Evolutionary conservation across 805 yeast genomes (phyloP), one percentile per base, ranked within the genome.

Genomic region (Myxozyma geophila): DNA sequence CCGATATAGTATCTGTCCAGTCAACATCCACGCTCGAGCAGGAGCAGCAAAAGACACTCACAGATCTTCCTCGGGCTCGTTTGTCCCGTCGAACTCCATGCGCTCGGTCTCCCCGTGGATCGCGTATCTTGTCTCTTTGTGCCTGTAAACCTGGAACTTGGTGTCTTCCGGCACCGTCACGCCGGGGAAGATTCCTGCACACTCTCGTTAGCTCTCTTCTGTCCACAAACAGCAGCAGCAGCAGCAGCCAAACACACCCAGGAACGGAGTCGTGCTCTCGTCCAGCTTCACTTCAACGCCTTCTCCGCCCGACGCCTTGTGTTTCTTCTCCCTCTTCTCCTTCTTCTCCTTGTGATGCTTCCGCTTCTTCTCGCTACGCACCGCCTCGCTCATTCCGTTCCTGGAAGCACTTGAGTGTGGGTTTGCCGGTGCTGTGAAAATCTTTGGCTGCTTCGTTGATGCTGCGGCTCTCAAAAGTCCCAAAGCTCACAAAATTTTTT

Each of bases 91-190:
- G 74, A 89, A 93, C 69, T 86, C 92, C 62, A 92, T 78, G 33
- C 83, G 82, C 5, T 83, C 85, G 68, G 83, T 86, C 73, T 91
- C 95, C 33, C 97, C 98, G 72, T 90, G 96, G 51, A 91, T 73
- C 17, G 86, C 73, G 62, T 80, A 80, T n/a, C 79, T 78, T 12
- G 69, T 63, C 23, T 73, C 70, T 60, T 73, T 74, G 40, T 83
- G 81, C 70, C 82, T 80, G 76, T 83, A 90, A 43, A 90, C 76
- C 50, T 87, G 85, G 70, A 92, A 89, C 40, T 77, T 74, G 7
- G 88, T 84, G 13, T 82, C 80, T 7, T 76, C 74, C 43, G 93
- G 87, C 1, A 87, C 82, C 28, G 81, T 77, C 58, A 89, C 79
- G 3, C 97, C 97, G 71, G 89, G 89, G 79, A 92, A 87, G 72